Evolutionary conservation across 257 asterid genomes (phyloP).

Genomic region (Gynochthodes officinalis): DNA sequence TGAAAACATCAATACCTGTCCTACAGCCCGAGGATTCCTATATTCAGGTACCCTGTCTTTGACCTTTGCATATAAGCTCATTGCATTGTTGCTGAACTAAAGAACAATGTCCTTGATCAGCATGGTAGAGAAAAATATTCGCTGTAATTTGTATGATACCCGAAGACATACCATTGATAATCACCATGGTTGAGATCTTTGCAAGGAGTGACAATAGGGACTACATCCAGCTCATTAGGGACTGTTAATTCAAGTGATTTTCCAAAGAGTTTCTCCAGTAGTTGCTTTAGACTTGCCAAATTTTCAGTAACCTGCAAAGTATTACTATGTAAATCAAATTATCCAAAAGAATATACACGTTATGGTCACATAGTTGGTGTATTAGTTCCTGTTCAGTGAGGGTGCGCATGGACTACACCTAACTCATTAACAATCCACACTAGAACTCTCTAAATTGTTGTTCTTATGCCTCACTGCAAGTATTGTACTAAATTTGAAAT

Average conservation of each 20-base stretch:
- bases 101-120: constrained; percentile 17
- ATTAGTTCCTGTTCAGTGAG: background rate
- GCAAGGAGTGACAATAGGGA: constrained; percentile 66
- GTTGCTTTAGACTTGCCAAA: constrained; percentile 61
- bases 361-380: too few species aligned
- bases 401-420: background rate
- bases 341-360: too few species aligned
- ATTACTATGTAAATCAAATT: background rate
- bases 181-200: constrained; percentile 71
- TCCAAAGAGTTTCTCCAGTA: constrained; percentile 52
- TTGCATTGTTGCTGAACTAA: constrained; percentile 83
- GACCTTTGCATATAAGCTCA: constrained; percentile 80
- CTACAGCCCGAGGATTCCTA: constrained; percentile 72
- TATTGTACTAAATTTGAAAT: too few species aligned
- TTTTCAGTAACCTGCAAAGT: constrained; percentile 43
- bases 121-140: background rate
- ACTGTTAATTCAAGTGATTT: constrained; percentile 53
- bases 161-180: constrained; percentile 69
- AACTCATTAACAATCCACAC: background rate
- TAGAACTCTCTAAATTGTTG: background rate
- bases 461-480: background rate
- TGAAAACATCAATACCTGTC: constrained; percentile 50
- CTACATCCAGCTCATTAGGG: constrained; percentile 56
- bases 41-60: constrained; percentile 60
- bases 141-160: background rate